Conservation (phyloP, 2,329 filamentous ascomycete genomes). For the Phaeophleospora eucalypticola region DNA sequence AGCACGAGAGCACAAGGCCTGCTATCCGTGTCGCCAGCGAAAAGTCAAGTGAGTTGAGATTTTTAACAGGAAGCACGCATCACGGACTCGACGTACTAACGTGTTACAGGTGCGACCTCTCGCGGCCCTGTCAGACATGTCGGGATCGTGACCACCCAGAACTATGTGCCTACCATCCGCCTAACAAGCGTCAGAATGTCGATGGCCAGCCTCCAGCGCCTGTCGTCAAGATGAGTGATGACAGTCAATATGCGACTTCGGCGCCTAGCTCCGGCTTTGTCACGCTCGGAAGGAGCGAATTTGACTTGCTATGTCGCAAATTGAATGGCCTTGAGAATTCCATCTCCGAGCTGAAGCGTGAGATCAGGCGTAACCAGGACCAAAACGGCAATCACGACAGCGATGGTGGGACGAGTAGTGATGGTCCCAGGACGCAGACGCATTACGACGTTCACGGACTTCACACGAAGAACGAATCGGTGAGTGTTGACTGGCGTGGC, state of each 20-base stretch:
- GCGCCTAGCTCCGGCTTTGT: conserved; percentile 21
- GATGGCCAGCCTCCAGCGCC: conserved; percentile 17
- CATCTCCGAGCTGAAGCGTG: conserved; percentile 40
- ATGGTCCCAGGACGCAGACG: conserved; percentile 17
- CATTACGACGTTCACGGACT: conserved; percentile 53
- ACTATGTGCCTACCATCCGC: conserved; percentile 42
- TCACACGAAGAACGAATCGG: conserved; percentile 53
- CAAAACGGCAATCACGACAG: conserved; percentile 15
- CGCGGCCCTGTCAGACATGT: conserved; percentile 48
- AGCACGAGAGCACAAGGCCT: conserved; percentile 50
- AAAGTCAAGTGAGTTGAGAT: conserved; percentile 33
- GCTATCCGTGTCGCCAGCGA: conserved; percentile 47
- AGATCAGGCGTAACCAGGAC: conserved; percentile 25
- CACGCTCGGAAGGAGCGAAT: conserved; percentile 38
- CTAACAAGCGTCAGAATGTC: conserved; percentile 33
- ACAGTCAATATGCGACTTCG: conserved; percentile 6
- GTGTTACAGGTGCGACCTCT: conserved; percentile 41
- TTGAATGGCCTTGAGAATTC: conserved; percentile 46
- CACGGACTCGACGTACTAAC: conserved; percentile 5
- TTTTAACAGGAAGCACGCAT: background rate
- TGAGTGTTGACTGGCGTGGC: background rate
- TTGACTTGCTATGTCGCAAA: conserved; percentile 47
- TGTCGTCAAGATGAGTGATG: conserved; percentile 18
- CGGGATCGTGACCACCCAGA: conserved; percentile 50
- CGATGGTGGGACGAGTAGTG: conserved; percentile 15